Base-by-base conservation (phyloP, 371 early-diverging fungal genomes). In the Haplosporangium sp. region DNA sequence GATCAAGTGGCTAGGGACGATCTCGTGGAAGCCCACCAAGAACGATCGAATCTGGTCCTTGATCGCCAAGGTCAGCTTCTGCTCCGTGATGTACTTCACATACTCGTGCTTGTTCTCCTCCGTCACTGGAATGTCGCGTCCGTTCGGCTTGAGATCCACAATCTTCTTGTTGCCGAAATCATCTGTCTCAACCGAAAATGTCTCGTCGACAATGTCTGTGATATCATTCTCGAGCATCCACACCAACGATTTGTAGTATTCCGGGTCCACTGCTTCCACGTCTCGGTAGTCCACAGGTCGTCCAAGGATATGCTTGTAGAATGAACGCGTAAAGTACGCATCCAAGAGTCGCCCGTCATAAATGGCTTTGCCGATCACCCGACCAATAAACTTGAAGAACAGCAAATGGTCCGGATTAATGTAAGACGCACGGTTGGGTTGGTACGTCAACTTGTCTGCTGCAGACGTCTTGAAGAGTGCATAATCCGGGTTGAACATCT, bases 401-500 rank as follows among this genome's bases (percentile, higher is more conserved):
- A 89, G 85, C 68, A 99, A 79, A 83, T 99, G 99, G 59, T 98
- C 98, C 2, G 97, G 94, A 81, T 99, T 99, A 56, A 95, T 91
- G 81, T 92, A 89, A 29, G 98, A 98, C 16, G 94, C 89, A 41
- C 95, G 94, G 82, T 98, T 99, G 45, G 99, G 99, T 82, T 98
- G 98, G 81, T 98, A 98, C 0, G 98, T 97, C 16, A 97, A 87
- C 60, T 94, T 94, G 73, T 98, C 98, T 1, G 93, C 95, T 2
- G 99, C 98, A 7, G 98, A 95, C 5, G 96, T 94, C 73, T 91
- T 93, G 87, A 99, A 99, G 54, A 99, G 86, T 9, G 98, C 99
- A 79, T 98, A 98, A 83, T 98, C 94, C 11, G 99, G 99, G 83
- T 99, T 96, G 85, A 99, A 97, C 96, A 99, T 98, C 79, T 98